phyloP scores from a whole-genome alignment of 2,329 filamentous ascomycete species.

The Aspergillus puulaauensis region DNA sequence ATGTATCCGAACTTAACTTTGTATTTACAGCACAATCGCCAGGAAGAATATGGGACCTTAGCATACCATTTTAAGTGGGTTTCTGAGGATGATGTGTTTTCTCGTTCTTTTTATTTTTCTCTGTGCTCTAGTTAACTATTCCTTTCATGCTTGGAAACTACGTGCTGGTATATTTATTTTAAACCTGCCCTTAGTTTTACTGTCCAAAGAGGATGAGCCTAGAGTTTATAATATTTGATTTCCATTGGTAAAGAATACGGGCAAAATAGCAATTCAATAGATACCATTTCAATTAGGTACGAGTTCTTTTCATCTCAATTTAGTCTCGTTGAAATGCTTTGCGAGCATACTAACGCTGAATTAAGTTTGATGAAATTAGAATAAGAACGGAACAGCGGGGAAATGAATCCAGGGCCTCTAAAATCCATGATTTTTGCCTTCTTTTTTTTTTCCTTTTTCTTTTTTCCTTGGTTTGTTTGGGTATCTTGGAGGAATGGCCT shows the following conservation, averaged over 20 bases:
- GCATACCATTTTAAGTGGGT: too few relatives aligned
- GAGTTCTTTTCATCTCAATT: background rate
- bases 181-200: too few relatives aligned
- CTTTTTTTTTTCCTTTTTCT: constrained; percentile 5
- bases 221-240: too few relatives aligned
- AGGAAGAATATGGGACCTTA: background rate
- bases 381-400: background rate
- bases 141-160: too few relatives aligned
- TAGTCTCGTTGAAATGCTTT: background rate
- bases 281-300: background rate
- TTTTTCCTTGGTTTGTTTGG: constrained; percentile 10
- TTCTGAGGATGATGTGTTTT: too few relatives aligned
- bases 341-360: background rate
- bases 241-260: too few relatives aligned
- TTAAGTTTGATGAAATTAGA: background rate
- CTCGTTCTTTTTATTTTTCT: too few relatives aligned
- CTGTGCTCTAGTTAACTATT: too few relatives aligned
- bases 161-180: too few relatives aligned
- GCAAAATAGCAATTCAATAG: too few relatives aligned
- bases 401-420: background rate
- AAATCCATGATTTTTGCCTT: background rate
- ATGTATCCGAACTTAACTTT: background rate
- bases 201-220: too few relatives aligned
- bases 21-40: background rate
- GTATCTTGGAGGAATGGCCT: constrained; percentile 14